Evolutionary conservation across 352 stramenopile genomes (phyloP).

Genomic region (Pythium insidiosum): DNA sequence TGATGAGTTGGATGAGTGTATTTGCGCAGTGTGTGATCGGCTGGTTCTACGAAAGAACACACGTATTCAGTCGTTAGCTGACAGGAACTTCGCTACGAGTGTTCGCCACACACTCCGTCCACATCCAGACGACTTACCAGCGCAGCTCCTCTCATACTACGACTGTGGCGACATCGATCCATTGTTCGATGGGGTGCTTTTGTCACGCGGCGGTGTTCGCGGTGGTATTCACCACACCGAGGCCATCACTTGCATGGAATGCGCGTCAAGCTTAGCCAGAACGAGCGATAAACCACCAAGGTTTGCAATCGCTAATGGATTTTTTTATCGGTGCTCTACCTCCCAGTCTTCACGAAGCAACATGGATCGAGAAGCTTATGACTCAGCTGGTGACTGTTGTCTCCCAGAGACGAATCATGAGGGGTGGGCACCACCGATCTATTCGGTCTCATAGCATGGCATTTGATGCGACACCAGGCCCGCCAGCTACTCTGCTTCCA

Average conservation of each 20-base stretch:
- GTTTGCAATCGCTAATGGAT: constrained; percentile 18
- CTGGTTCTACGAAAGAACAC: not conserved
- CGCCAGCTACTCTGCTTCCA: constrained; percentile 10
- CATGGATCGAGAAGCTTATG: constrained; percentile 15
- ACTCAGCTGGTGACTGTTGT: constrained; percentile 16
- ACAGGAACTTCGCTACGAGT: not conserved
- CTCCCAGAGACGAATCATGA: constrained; percentile 12
- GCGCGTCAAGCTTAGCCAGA: not conserved
- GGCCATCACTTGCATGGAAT: constrained; percentile 1
- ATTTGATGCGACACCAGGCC: constrained; percentile 16
- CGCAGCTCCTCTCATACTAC: not conserved
- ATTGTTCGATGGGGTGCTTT: not conserved
- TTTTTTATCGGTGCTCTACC: constrained; percentile 13
- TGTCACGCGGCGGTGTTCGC: not conserved
- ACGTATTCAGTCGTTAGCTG: not conserved
- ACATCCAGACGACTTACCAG: not conserved
- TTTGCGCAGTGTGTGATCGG: constrained; percentile 3
- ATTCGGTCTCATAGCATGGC: constrained; percentile 17
- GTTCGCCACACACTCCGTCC: not conserved
- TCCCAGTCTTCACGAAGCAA: not conserved
- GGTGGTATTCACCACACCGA: not conserved
- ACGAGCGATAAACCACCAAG: not conserved
- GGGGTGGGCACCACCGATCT: constrained; percentile 9
- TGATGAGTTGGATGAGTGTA: constrained; percentile 1
- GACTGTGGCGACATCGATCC: not conserved